Conservation (phyloP, 345 rosid genomes). For the Angophora floribunda region DNA sequence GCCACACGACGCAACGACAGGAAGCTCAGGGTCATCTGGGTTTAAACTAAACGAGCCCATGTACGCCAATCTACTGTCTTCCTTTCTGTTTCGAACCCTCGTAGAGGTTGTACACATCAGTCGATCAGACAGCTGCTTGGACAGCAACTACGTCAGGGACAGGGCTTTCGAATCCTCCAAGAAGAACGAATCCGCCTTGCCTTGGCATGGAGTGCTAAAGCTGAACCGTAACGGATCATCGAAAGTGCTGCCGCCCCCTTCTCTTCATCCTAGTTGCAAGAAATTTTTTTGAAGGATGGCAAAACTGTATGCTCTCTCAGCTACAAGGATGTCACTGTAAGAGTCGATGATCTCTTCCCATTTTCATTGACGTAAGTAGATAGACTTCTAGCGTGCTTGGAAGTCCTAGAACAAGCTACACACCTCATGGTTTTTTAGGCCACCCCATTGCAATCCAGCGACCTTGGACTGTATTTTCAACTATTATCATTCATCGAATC, state of each 20-base stretch:
- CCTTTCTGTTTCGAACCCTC: not conserved
- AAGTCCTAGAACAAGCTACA: not conserved
- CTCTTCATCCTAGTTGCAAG: not conserved
- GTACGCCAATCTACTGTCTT: not conserved
- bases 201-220: not conserved
- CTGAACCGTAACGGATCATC: not conserved
- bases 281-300: not conserved
- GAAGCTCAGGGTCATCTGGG: not conserved
- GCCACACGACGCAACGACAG: not conserved
- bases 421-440: not conserved
- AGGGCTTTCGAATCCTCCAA: not conserved
- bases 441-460: not conserved
- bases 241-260: not conserved
- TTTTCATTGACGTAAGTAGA: not conserved
- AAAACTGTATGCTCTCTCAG: not conserved
- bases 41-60: not conserved
- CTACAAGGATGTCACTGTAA: not conserved
- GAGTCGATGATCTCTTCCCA: not conserved
- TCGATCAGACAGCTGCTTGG: not conserved
- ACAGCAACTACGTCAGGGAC: not conserved
- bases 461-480: not conserved
- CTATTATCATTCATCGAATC: not conserved
- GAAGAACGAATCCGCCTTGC: not conserved
- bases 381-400: not conserved
- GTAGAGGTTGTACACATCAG: not conserved